Evolutionary conservation across 345 rosid genomes (phyloP).

Genomic region (Aquilaria malaccensis): DNA sequence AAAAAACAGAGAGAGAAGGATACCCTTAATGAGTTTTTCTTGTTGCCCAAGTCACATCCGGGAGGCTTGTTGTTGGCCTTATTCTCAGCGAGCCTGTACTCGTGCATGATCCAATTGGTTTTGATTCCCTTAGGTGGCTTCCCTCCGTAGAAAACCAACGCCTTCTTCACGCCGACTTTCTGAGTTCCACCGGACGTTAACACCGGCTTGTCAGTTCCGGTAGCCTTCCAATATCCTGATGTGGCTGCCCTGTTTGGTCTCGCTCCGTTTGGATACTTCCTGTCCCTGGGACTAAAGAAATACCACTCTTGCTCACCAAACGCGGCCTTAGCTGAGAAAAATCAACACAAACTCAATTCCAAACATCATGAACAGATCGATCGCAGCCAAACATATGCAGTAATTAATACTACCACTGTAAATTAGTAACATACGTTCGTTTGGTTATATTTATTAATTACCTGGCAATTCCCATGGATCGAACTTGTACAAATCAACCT

Average conservation of each 20-base stretch:
- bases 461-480: conserved; percentile 99
- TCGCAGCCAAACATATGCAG: neutral
- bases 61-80: conserved; percentile 51
- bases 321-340: conserved; percentile 59
- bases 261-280: conserved; percentile 96
- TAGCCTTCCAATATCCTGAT: conserved; percentile 99
- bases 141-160: conserved; percentile 86
- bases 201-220: conserved; percentile 96
- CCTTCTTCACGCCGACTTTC: conserved; percentile 89
- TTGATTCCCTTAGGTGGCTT: conserved; percentile 98
- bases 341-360: neutral
- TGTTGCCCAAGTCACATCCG: conserved; percentile 56
- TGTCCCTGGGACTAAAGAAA: conserved; percentile 88
- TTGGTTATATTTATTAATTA: conserved; percentile 8
- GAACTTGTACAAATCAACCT: conserved; percentile 83
- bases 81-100: conserved; percentile 61
- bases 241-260: conserved; percentile 96
- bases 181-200: conserved; percentile 49
- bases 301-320: conserved; percentile 99
- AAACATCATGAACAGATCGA: neutral
- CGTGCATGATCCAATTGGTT: conserved; percentile 99
- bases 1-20: neutral
- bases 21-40: conserved; percentile 85
- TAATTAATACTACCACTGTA: neutral
- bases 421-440: neutral